phyloP scores from a whole-genome alignment of 148 eudicot genomes.

The Cornus kousa region DNA sequence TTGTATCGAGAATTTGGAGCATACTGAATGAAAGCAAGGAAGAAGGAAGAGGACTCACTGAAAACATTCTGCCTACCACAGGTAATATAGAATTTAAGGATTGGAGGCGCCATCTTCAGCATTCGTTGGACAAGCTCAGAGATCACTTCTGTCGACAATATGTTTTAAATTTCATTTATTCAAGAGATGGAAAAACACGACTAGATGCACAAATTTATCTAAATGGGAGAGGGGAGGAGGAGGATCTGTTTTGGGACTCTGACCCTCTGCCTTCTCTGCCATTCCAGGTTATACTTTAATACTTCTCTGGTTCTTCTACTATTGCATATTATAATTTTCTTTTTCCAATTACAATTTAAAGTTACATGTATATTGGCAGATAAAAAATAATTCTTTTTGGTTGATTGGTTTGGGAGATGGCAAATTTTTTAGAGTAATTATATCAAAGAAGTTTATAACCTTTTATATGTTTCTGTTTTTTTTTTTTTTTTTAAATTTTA shows the following conservation, averaged over 20 bases:
- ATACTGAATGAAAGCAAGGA: conserved; percentile 65
- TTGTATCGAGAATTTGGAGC: conserved; percentile 69
- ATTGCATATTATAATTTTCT: not conserved
- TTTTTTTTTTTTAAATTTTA: no score
- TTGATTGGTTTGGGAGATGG: no score
- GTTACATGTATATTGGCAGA: not conserved
- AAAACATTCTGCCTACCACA: conserved; percentile 36
- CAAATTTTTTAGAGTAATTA: no score
- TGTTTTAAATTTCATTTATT: conserved; percentile 82
- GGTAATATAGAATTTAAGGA: conserved; percentile 75
- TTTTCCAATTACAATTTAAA: not conserved
- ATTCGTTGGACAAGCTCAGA: conserved; percentile 86
- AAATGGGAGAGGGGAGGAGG: conserved; percentile 62
- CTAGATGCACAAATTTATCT: conserved; percentile 86
- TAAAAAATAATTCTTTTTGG: no score
- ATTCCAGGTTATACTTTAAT: conserved; percentile 64
- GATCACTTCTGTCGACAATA: conserved; percentile 95
- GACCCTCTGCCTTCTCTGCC: conserved; percentile 95
- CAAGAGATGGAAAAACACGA: conserved; percentile 83
- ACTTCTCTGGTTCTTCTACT: not conserved
- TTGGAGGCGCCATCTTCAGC: conserved; percentile 93
- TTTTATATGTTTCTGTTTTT: no score
- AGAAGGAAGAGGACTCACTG: conserved; percentile 36
- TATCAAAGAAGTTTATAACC: no score
- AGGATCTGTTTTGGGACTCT: conserved; percentile 56